Percentiles rank a stretch among this genome's conserved stretches.
These are phyloP conservation scores for Paracamarosporium sp. DNA, from an alignment of 2,329 filamentous ascomycete species.

Conservation along the genomic window DNA sequence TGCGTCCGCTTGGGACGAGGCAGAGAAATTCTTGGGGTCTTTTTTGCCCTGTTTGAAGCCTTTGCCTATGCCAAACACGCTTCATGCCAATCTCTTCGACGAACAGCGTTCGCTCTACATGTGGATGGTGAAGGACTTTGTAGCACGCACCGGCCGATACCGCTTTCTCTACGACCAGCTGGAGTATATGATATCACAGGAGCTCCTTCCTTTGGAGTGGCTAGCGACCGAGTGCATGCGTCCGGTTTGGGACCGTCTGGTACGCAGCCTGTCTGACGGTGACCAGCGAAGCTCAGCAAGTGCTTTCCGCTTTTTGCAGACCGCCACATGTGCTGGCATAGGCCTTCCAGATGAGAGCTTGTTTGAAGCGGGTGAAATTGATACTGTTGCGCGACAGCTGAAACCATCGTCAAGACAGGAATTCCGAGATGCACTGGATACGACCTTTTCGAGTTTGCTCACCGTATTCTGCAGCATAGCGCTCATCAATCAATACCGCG, in stretches of 20 bases:
- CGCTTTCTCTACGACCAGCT: conserved; percentile 44
- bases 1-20: conserved; percentile 42
- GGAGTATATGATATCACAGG: conserved; percentile 40
- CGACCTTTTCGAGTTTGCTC: conserved; percentile 43
- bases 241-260: conserved; percentile 41
- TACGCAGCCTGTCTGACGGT: conserved; percentile 39
- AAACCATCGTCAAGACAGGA: conserved; percentile 32
- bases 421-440: conserved; percentile 41
- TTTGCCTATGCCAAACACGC: conserved; percentile 29
- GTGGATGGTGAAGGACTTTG: conserved; percentile 34
- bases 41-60: conserved; percentile 32
- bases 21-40: conserved; percentile 39
- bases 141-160: conserved; percentile 34
- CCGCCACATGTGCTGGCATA: conserved; percentile 32
- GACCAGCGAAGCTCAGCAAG: conserved; percentile 31
- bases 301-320: conserved; percentile 40
- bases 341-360: conserved; percentile 34
- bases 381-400: conserved; percentile 24
- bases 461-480: conserved; percentile 43
- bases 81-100: conserved; percentile 37
- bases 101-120: conserved; percentile 32
- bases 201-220: conserved; percentile 47
- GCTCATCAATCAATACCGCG: conserved; percentile 29
- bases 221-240: conserved; percentile 45
- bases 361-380: conserved; percentile 24